A percentile compares a stretch with the other conserved stretches of the same genome.
phyloP scores from a whole-genome alignment of 106 monocot species.

The Dendrobium catenatum region DNA sequence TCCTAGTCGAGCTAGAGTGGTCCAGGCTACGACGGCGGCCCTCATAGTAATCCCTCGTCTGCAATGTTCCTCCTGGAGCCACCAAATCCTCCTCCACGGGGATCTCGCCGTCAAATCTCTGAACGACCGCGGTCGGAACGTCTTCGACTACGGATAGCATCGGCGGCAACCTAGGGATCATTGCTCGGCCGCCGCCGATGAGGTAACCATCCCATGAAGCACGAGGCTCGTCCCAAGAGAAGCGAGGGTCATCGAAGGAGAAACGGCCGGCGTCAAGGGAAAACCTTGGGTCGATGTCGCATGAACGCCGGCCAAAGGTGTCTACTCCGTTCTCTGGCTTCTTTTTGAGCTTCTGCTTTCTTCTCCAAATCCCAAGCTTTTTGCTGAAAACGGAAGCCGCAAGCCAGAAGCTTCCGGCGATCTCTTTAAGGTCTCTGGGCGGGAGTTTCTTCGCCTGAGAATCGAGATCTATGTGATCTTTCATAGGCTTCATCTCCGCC shows the following conservation, averaged over 20 bases:
- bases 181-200: conserved; percentile 9
- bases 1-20: conserved; percentile 6
- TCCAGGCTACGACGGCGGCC: conserved; percentile 17
- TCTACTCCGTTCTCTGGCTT: background rate
- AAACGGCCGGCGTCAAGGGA: conserved; percentile 54
- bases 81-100: conserved; percentile 15
- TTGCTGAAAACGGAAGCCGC: conserved; percentile 16
- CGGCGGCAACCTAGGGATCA: conserved; percentile 31
- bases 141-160: conserved; percentile 59
- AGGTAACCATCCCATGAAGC: conserved; percentile 68
- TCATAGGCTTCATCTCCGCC: conserved; percentile 17
- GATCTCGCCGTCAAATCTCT: conserved; percentile 14
- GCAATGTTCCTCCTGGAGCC: conserved; percentile 16
- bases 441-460: conserved; percentile 15
- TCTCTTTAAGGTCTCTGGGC: conserved; percentile 11
- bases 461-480: conserved; percentile 36
- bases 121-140: conserved; percentile 24
- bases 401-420: conserved; percentile 17
- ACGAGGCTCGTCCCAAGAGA: conserved; percentile 55
- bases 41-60: conserved; percentile 15
- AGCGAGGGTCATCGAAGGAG: conserved; percentile 52
- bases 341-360: conserved; percentile 40
- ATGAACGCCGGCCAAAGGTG: conserved; percentile 15
- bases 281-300: conserved; percentile 52
- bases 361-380: conserved; percentile 45